Evolutionary conservation across 805 yeast species (phyloP).

Genomic region (Yamadazyma insecticola): DNA sequence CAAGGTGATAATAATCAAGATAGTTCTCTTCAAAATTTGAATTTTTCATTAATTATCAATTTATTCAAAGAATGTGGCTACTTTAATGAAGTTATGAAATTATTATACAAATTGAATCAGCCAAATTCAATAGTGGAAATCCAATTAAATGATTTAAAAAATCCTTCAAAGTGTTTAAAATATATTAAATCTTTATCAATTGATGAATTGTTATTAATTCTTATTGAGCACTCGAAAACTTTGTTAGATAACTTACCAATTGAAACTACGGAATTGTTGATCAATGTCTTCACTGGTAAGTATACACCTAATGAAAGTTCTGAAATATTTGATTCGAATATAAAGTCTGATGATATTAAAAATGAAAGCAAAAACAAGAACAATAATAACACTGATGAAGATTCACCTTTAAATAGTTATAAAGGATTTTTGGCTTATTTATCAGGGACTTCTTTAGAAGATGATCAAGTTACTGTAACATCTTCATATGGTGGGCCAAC

Average conservation of each 20-base stretch:
- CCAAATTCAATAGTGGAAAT: slow-evolving; percentile 75
- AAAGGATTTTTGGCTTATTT: slow-evolving; percentile 27
- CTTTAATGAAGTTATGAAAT: slow-evolving; percentile 57
- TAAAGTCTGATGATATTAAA: not conserved
- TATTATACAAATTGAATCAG: slow-evolving; percentile 71
- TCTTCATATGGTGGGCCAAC: slow-evolving; percentile 43
- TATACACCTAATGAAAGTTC: slow-evolving; percentile 50
- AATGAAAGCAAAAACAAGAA: not conserved
- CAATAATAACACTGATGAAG: not conserved
- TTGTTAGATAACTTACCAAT: slow-evolving; percentile 68
- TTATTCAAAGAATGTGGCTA: slow-evolving; percentile 72
- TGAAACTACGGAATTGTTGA: slow-evolving; percentile 75
- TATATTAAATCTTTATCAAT: slow-evolving; percentile 66
- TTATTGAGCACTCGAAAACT: slow-evolving; percentile 60
- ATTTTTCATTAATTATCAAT: slow-evolving; percentile 61
- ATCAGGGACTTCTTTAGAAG: slow-evolving; percentile 15
- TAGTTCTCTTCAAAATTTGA: slow-evolving; percentile 42
- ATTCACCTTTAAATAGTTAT: slow-evolving; percentile 23
- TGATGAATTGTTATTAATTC: slow-evolving; percentile 70
- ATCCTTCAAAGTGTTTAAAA: slow-evolving; percentile 41
- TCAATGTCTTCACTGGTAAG: slow-evolving; percentile 85
- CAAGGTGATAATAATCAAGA: slow-evolving; percentile 6
- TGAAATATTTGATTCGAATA: slow-evolving; percentile 5
- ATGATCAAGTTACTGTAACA: slow-evolving; percentile 9
- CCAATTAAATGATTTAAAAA: slow-evolving; percentile 56